Percentiles rank a stretch among this genome's conserved stretches.
These are phyloP conservation scores for Coelastrella sp. DNA, from an alignment of 139 green algal species.

Conservation along the genomic window DNA sequence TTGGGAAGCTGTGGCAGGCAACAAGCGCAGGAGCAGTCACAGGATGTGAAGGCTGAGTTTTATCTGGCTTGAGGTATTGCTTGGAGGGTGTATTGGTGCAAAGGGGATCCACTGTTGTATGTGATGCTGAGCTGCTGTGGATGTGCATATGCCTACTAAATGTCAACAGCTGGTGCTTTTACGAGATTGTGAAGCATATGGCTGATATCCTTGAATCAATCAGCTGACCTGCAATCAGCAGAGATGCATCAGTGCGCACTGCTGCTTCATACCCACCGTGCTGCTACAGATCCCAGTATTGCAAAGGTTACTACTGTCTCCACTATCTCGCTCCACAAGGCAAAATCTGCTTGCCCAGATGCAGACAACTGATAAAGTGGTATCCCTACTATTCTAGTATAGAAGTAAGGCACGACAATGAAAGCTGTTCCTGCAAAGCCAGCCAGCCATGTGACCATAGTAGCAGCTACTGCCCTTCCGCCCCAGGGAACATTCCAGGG, in stretches of 20 bases:
- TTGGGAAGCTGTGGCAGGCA: not conserved
- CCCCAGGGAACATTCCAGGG: constrained; percentile 83
- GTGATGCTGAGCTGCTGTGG: no score
- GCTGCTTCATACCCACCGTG: constrained; percentile 12
- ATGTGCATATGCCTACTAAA: no score
- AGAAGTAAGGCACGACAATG: constrained; percentile 68
- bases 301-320: constrained; percentile 71
- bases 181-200: no score
- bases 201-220: no score
- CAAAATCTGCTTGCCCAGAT: constrained; percentile 40
- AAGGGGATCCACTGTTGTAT: no score
- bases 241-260: no score
- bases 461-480: constrained; percentile 57
- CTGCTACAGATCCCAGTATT: constrained; percentile 61
- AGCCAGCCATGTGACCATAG: constrained; percentile 76
- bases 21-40: no score
- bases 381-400: constrained; percentile 49
- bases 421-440: constrained; percentile 80
- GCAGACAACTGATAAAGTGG: constrained; percentile 17
- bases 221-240: not conserved
- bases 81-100: no score
- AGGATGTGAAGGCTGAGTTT: no score
- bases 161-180: no score
- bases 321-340: constrained; percentile 58
- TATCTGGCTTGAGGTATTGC: no score